phyloP scores from a whole-genome alignment of 495 filamentous ascomycete species.

The Umbilicaria muhlenbergii region DNA sequence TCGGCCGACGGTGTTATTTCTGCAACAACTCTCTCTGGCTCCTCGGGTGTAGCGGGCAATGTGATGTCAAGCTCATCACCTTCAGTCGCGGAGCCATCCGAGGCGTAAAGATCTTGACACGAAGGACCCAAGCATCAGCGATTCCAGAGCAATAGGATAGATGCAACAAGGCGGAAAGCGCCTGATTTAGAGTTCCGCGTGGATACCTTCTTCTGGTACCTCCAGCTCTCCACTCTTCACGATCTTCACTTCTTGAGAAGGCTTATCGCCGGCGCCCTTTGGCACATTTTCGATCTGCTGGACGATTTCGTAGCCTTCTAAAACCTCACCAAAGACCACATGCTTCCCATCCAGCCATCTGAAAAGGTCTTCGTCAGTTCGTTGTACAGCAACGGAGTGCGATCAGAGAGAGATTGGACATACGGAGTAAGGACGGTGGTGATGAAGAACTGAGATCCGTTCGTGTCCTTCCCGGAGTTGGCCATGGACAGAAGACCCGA shows the following conservation, averaged over 20 bases:
- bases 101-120: conserved; percentile 19
- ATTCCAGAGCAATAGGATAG: conserved; percentile 13
- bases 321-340: conserved; percentile 82
- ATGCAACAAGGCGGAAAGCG: conserved; percentile 13
- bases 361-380: conserved; percentile 14
- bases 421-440: conserved; percentile 73
- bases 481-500: conserved; percentile 55
- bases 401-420: conserved; percentile 15
- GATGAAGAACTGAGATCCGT: conserved; percentile 98
- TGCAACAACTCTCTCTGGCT: conserved; percentile 11
- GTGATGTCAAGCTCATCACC: conserved; percentile 24
- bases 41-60: conserved; percentile 7
- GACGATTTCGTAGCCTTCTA: conserved; percentile 85
- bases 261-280: conserved; percentile 61
- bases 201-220: conserved; percentile 91
- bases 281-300: conserved; percentile 69
- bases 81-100: conserved; percentile 16
- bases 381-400: background rate
- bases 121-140: conserved; percentile 22
- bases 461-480: conserved; percentile 95
- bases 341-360: conserved; percentile 83
- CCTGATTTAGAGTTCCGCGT: conserved; percentile 72
- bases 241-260: conserved; percentile 65
- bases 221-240: conserved; percentile 85
- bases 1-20: conserved; percentile 11